Evolutionary conservation across 1,139 yeast species (phyloP).

Genomic region (Nematodospora anomalae): DNA sequence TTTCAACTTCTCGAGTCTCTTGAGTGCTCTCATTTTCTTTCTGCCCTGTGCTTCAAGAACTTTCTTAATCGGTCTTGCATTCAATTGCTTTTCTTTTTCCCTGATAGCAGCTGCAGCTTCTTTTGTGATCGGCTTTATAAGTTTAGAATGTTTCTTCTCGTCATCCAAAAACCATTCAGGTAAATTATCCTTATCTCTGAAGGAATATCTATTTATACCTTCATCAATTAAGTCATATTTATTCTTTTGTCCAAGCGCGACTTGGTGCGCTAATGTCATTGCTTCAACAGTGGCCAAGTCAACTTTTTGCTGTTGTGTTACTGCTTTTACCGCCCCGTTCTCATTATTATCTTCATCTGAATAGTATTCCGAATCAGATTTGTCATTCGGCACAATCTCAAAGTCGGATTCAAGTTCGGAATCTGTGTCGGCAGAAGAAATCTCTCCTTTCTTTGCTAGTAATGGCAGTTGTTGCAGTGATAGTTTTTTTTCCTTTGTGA

Average conservation of each 20-base stretch:
- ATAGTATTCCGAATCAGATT: conserved; percentile 37
- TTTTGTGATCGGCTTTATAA: conserved; percentile 88
- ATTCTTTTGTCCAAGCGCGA: conserved; percentile 84
- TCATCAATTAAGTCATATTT: conserved; percentile 86
- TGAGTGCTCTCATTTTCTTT: conserved; percentile 90
- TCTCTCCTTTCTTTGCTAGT: conserved; percentile 3
- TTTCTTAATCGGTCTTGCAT: conserved; percentile 97
- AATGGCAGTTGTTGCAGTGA: conserved; percentile 9
- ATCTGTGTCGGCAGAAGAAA: conserved; percentile 19
- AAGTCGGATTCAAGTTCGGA: conserved; percentile 41
- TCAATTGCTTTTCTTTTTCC: conserved; percentile 84
- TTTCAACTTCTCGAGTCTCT: conserved; percentile 84
- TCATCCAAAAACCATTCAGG: conserved; percentile 98
- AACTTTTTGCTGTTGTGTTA: conserved; percentile 58
- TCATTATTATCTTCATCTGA: conserved; percentile 51
- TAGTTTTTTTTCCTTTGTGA: conserved; percentile 17
- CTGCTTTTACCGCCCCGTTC: too few species aligned
- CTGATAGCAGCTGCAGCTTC: conserved; percentile 93
- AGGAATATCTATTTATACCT: conserved; percentile 87
- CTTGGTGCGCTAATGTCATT: conserved; percentile 96
- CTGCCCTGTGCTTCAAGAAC: conserved; percentile 96
- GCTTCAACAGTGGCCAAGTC: conserved; percentile 94
- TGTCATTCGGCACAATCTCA: conserved; percentile 53
- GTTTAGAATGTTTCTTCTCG: conserved; percentile 81
- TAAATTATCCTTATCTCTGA: conserved; percentile 84